Conservation (phyloP, 2,329 filamentous ascomycete species). For the Zalaria obscura region DNA sequence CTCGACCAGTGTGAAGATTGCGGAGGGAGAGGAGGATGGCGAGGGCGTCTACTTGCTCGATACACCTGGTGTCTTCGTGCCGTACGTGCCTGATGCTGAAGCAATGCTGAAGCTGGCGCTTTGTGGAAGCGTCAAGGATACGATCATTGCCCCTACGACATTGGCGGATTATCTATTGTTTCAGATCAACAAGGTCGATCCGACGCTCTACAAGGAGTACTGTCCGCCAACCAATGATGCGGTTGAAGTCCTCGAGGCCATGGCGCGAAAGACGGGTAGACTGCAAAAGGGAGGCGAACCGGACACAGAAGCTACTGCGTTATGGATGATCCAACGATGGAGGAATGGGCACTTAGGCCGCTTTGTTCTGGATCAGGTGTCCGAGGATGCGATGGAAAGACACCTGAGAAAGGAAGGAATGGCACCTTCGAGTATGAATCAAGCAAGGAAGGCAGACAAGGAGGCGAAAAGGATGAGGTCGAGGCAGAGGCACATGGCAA, state of each 20-base stretch:
- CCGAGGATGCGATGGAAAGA: constrained; percentile 42
- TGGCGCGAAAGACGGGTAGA: constrained; percentile 63
- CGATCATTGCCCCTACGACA: constrained; percentile 61
- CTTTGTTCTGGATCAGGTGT: constrained; percentile 68
- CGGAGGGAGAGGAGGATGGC: constrained; percentile 31
- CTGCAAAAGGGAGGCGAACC: constrained; percentile 58
- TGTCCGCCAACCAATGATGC: constrained; percentile 71
- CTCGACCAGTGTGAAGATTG: constrained; percentile 62
- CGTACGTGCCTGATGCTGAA: constrained; percentile 72
- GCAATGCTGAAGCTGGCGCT: constrained; percentile 92
- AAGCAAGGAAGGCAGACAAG: constrained; percentile 55
- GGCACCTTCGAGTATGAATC: constrained; percentile 46
- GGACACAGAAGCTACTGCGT: constrained; percentile 57
- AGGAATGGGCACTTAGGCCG: constrained; percentile 59
- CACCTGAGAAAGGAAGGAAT: constrained; percentile 31
- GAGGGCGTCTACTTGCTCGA: constrained; percentile 72
- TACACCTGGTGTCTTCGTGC: constrained; percentile 89
- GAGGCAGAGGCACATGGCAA: constrained; percentile 3
- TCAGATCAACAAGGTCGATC: constrained; percentile 57
- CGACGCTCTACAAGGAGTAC: constrained; percentile 48
- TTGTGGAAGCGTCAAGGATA: constrained; percentile 81
- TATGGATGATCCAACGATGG: constrained; percentile 75
- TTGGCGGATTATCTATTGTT: constrained; percentile 85
- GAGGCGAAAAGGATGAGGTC: constrained; percentile 22
- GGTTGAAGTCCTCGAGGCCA: constrained; percentile 51